These are phyloP conservation scores for Metschnikowia gelsemii DNA, from an alignment of 805 yeast genomes.

Conservation along the genomic window DNA sequence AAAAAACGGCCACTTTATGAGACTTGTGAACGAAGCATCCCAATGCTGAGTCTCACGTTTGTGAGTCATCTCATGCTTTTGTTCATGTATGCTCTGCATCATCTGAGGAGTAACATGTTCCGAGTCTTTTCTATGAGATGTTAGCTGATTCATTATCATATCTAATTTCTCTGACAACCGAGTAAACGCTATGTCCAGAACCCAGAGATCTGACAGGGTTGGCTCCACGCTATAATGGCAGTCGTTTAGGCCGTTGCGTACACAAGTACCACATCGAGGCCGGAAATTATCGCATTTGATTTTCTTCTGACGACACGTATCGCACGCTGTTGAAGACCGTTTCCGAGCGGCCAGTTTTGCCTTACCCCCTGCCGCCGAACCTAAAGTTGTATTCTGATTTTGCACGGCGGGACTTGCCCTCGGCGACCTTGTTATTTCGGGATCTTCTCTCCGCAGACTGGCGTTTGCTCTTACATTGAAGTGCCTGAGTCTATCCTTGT, in stretches of 20 bases:
- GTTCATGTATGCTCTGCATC: too few relatives aligned
- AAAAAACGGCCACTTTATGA: slow-evolving; percentile 32
- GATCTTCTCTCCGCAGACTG: neutral
- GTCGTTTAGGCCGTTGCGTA: slow-evolving; percentile 25
- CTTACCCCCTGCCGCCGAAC: neutral
- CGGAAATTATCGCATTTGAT: slow-evolving; percentile 38
- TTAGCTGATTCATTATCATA: slow-evolving; percentile 26
- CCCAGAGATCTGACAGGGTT: slow-evolving; percentile 14
- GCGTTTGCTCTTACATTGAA: too few relatives aligned
- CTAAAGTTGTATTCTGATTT: too few relatives aligned
- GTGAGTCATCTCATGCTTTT: too few relatives aligned
- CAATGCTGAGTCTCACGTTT: slow-evolving; percentile 22
- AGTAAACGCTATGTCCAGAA: slow-evolving; percentile 27
- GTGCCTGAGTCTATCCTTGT: too few relatives aligned
- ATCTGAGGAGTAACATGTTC: neutral
- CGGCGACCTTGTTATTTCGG: too few relatives aligned
- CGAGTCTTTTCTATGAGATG: slow-evolving; percentile 17
- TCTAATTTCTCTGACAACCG: slow-evolving; percentile 32
- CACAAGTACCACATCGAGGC: slow-evolving; percentile 38
- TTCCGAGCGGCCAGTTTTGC: slow-evolving; percentile 2
- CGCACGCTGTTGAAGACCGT: slow-evolving; percentile 33
- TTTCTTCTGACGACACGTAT: slow-evolving; percentile 36
- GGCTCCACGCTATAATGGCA: slow-evolving; percentile 36
- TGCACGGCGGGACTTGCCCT: neutral
- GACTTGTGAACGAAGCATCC: slow-evolving; percentile 35